A percentile compares a stretch with the other conserved stretches of the same genome.
Conservation (phyloP, 2,329 filamentous ascomycete species). For the Xylaria polymorpha region DNA sequence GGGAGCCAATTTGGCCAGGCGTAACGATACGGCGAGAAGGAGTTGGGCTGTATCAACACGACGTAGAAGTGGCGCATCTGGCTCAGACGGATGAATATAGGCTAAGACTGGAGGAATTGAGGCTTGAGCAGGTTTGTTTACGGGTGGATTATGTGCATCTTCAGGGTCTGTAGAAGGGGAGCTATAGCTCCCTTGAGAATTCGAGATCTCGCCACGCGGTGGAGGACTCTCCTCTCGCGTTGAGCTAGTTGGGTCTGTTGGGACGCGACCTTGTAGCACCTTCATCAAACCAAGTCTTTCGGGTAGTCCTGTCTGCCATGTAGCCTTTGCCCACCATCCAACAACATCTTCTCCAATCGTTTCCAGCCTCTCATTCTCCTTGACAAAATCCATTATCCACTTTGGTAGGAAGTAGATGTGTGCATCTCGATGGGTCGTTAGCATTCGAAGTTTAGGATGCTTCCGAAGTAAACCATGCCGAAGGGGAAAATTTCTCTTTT, state of each 20-base stretch:
- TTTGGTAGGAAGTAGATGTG: slow-evolving; percentile 95
- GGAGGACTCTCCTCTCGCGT: slow-evolving; percentile 39
- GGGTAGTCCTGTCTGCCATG: slow-evolving; percentile 85
- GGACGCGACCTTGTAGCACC: slow-evolving; percentile 65
- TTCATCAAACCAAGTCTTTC: slow-evolving; percentile 80
- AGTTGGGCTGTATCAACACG: slow-evolving; percentile 89
- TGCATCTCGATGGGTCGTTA: slow-evolving; percentile 87
- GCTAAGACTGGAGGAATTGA: slow-evolving; percentile 79
- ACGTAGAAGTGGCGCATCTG: slow-evolving; percentile 75
- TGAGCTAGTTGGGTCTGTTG: slow-evolving; percentile 54
- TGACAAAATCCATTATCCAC: slow-evolving; percentile 89
- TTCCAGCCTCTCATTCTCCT: slow-evolving; percentile 82
- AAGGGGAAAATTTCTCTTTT: slow-evolving; percentile 77
- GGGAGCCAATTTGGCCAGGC: slow-evolving; percentile 84
- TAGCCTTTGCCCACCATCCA: slow-evolving; percentile 94
- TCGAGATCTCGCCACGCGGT: slow-evolving; percentile 34
- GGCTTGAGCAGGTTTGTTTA: slow-evolving; percentile 44
- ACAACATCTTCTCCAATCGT: slow-evolving; percentile 92
- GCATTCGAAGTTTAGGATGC: slow-evolving; percentile 81
- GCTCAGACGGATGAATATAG: slow-evolving; percentile 76
- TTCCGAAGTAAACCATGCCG: slow-evolving; percentile 80
- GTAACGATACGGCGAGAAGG: slow-evolving; percentile 83
- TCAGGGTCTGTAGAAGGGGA: slow-evolving; percentile 40
- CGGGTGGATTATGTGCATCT: slow-evolving; percentile 43
- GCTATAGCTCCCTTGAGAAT: slow-evolving; percentile 41